Conservation (phyloP, 495 filamentous ascomycete genomes). For the Trichoderma reesei region DNA sequence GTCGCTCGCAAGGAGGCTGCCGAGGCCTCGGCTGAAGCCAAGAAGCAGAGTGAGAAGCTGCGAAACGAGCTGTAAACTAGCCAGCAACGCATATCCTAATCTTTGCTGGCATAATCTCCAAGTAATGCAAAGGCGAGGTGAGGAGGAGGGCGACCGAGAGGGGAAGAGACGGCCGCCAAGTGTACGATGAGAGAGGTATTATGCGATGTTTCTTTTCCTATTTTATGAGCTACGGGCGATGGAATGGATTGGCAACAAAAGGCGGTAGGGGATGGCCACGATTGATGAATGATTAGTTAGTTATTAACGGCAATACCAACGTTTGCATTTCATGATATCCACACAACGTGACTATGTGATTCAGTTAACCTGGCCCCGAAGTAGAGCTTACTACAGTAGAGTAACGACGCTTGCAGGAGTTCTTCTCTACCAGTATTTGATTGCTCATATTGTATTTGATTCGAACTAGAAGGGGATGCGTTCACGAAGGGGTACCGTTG, state of each 20-base stretch:
- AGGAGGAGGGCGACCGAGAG: not conserved
- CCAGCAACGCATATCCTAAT: not conserved
- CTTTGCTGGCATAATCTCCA: not conserved
- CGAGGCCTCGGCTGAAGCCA: conserved; percentile 18
- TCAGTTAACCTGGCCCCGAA: too few species aligned
- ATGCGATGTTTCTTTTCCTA: not conserved
- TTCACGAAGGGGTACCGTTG: too few species aligned
- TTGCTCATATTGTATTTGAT: too few species aligned
- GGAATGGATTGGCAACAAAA: not conserved
- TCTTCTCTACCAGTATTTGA: too few species aligned
- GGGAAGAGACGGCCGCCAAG: not conserved
- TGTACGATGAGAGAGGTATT: not conserved
- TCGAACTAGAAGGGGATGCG: too few species aligned
- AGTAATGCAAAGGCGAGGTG: not conserved
- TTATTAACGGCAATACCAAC: too few species aligned
- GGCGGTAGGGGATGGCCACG: not conserved
- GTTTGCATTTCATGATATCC: too few species aligned
- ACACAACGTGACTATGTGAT: too few species aligned
- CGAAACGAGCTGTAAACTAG: not conserved
- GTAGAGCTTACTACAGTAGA: not conserved
- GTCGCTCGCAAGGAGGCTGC: conserved; percentile 50
- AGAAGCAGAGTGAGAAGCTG: conserved; percentile 21
- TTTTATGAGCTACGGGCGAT: not conserved
- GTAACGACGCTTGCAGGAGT: not conserved
- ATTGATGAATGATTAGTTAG: not conserved